phyloP scores from a whole-genome alignment of 257 asterid genomes.

The Scutellaria minor region DNA sequence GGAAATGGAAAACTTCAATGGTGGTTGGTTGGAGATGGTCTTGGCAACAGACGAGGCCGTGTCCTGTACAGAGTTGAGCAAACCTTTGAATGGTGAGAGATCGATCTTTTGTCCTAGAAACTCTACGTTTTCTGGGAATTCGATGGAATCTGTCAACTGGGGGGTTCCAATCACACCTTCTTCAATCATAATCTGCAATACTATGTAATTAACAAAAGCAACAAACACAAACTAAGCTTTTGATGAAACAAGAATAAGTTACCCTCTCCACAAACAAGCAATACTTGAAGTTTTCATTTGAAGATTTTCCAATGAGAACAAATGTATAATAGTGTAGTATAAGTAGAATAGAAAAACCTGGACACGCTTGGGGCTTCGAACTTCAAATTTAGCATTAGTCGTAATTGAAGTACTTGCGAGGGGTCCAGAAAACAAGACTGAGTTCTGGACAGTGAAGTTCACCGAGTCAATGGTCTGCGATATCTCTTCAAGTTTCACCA shows the following conservation, averaged over 20 bases:
- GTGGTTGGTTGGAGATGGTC: constrained; percentile 81
- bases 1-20: constrained; percentile 72
- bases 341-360: constrained; percentile 53
- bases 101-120: constrained; percentile 84
- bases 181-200: constrained; percentile 73
- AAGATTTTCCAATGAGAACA: background rate
- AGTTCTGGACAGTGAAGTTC: constrained; percentile 76
- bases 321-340: background rate
- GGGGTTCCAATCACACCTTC: constrained; percentile 92
- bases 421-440: constrained; percentile 77
- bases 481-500: constrained; percentile 81
- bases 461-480: constrained; percentile 82
- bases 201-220: background rate
- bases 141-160: constrained; percentile 86
- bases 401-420: constrained; percentile 72
- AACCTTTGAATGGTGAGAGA: constrained; percentile 77
- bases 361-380: constrained; percentile 92
- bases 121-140: constrained; percentile 72
- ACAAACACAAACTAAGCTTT: background rate
- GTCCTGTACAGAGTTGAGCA: constrained; percentile 78
- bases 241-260: background rate
- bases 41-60: constrained; percentile 82
- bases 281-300: background rate
- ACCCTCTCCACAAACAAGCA: background rate
- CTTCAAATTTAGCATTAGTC: constrained; percentile 89